Conservation (phyloP, 352 stramenopile species). For the Phytophthora megakarya region DNA sequence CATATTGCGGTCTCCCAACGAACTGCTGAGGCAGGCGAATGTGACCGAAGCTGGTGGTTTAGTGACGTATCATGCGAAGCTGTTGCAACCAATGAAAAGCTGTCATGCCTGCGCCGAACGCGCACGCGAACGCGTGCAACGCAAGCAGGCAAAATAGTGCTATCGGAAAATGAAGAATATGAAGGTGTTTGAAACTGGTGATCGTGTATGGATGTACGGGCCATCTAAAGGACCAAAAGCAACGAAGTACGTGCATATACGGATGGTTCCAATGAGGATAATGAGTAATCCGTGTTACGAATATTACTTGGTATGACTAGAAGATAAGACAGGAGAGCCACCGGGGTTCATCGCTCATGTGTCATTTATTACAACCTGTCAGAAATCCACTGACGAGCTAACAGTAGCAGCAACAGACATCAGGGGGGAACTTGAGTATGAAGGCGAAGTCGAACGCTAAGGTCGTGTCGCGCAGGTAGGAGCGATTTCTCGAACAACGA, state of each 20-base stretch:
- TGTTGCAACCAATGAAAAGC: not conserved
- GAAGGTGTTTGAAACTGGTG: not conserved
- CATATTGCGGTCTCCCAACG: not conserved
- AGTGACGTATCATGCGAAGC: not conserved
- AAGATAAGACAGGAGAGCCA: not conserved
- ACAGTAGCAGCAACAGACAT: too few relatives aligned
- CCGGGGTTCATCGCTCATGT: not conserved
- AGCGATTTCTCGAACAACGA: too few relatives aligned
- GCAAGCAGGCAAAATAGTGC: not conserved
- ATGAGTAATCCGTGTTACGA: not conserved
- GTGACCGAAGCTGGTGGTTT: not conserved
- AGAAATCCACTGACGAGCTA: too few relatives aligned
- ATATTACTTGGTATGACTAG: not conserved
- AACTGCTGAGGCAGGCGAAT: not conserved
- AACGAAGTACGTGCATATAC: slow-evolving; percentile 3
- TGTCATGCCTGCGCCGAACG: not conserved
- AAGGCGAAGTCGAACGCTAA: too few relatives aligned
- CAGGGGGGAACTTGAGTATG: too few relatives aligned
- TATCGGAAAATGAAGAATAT: not conserved
- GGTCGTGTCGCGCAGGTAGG: too few relatives aligned
- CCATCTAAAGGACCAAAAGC: not conserved
- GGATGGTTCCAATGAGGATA: not conserved
- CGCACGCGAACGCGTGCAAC: not conserved
- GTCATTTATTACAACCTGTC: too few relatives aligned
- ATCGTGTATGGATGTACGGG: not conserved